Evolutionary conservation across 1,284 basidiomycete species (phyloP), one percentile per base, ranked within the genome.

Genomic region (Sporisorium sorghi): DNA sequence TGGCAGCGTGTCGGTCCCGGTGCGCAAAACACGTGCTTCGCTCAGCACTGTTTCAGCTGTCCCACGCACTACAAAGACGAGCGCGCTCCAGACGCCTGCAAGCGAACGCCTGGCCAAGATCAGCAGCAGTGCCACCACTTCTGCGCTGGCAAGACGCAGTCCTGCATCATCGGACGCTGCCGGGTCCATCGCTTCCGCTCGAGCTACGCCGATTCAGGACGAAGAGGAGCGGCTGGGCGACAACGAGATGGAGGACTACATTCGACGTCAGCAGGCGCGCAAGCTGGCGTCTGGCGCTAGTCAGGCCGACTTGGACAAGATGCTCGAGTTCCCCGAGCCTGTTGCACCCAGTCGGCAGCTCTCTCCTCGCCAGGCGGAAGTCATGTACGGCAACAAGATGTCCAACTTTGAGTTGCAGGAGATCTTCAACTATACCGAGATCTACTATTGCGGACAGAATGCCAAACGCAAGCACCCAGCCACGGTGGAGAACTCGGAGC

Each of bases 181-280:
- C 12, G 55, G 43, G 8, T 72, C 69, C 5, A 19, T 33, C 19
- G 43, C 39, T 14, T 73, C 71, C 2, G 33, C 60, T 15, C 60
- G 71, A 26, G 69, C 60, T 3, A 71, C 76, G 19, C 57, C 73
- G 5, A 58, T 63, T 1, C 57, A 81, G 11, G 80, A 83, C 72
- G 96, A 99, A 70, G 97, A 99, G 75, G 94, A 98, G 85, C 67
- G 91, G 1, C 86, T 91, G 14, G 97, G 93, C 21, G 97, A 99
- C 81, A 93, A 94, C 70, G 97, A 99, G 86, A 99, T 99, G 96
- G 87, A 92, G 80, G 91, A 92, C 67, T 99, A 97, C 85, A 93
- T 98, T 67, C 89, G 90, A 74, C 89, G 94, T 32, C 92, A 97
- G 77, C 92, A 94, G 75, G 90, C 92, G 14, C 93, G 93, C 86